Conservation (phyloP, 345 rosid species). For the Barbarea vulgaris region DNA sequence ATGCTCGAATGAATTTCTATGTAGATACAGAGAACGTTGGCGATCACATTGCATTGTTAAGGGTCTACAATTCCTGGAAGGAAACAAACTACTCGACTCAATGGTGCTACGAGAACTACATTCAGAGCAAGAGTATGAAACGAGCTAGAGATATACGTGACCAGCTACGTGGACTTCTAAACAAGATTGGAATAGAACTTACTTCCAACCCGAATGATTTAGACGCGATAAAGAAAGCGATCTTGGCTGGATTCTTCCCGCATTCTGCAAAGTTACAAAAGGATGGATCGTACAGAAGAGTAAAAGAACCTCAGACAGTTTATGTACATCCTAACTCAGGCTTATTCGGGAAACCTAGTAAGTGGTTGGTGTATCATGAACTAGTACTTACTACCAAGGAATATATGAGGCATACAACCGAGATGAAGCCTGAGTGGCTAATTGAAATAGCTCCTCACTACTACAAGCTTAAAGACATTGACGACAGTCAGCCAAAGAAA, state of each 20-base stretch:
- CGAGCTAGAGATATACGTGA: slow-evolving; percentile 91
- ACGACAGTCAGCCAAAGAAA: slow-evolving; percentile 47
- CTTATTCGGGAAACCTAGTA: slow-evolving; percentile 53
- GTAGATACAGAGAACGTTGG: slow-evolving; percentile 64
- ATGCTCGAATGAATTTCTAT: slow-evolving; percentile 79
- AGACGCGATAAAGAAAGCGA: slow-evolving; percentile 81
- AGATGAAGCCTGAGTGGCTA: slow-evolving; percentile 94
- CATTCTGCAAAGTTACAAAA: slow-evolving; percentile 84
- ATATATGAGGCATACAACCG: slow-evolving; percentile 90
- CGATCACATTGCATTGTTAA: slow-evolving; percentile 87
- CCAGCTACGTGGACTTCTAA: slow-evolving; percentile 83
- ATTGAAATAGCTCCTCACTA: slow-evolving; percentile 92
- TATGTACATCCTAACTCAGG: slow-evolving; percentile 94
- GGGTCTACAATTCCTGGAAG: slow-evolving; percentile 87
- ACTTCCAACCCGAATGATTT: slow-evolving; percentile 61
- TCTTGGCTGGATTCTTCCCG: slow-evolving; percentile 87
- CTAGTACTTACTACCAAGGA: slow-evolving; percentile 89
- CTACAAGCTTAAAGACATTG: slow-evolving; percentile 90
- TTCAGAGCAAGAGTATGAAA: slow-evolving; percentile 94
- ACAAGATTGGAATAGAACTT: slow-evolving; percentile 83
- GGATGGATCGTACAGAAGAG: slow-evolving; percentile 78
- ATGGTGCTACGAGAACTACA: slow-evolving; percentile 96
- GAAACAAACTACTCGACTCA: slow-evolving; percentile 82
- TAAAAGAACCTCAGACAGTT: slow-evolving; percentile 89
- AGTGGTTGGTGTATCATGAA: slow-evolving; percentile 88